Conservation (phyloP, 202 grass and related monocot genomes). For the Setaria italica region DNA sequence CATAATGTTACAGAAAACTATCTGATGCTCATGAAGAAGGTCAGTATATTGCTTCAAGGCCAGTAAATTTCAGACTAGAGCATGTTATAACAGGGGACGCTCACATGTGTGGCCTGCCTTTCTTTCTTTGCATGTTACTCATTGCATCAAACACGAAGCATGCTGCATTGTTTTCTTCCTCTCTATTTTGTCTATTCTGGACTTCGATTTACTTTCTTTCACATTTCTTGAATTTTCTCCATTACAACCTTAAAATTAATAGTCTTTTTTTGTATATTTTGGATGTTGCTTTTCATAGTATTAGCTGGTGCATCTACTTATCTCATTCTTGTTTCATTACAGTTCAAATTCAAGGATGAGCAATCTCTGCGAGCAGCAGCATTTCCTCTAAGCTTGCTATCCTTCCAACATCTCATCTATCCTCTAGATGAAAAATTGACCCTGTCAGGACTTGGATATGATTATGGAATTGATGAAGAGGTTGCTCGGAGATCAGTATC, state of each 20-base stretch:
- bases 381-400: constrained; percentile 76
- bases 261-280: neutral
- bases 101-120: neutral
- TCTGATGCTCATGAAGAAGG: constrained; percentile 67
- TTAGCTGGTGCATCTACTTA: constrained; percentile 20
- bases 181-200: neutral
- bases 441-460: constrained; percentile 73
- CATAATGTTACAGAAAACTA: constrained; percentile 82
- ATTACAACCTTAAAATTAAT: neutral
- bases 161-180: neutral
- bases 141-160: constrained; percentile 9
- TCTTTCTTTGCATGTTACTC: constrained; percentile 13
- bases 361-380: constrained; percentile 66
- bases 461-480: constrained; percentile 62
- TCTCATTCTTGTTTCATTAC: constrained; percentile 32
- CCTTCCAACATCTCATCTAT: constrained; percentile 78
- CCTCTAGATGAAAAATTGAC: constrained; percentile 62
- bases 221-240: neutral
- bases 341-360: constrained; percentile 61
- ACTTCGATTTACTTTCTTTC: neutral
- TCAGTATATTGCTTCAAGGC: constrained; percentile 44
- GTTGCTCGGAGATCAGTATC: constrained; percentile 47
- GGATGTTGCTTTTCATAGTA: constrained; percentile 16
- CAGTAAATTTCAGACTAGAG: constrained; percentile 15
- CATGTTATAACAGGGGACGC: neutral